Base-by-base conservation (phyloP, 1,284 basidiomycete species). In the Singerocomus rubriflavus region DNA sequence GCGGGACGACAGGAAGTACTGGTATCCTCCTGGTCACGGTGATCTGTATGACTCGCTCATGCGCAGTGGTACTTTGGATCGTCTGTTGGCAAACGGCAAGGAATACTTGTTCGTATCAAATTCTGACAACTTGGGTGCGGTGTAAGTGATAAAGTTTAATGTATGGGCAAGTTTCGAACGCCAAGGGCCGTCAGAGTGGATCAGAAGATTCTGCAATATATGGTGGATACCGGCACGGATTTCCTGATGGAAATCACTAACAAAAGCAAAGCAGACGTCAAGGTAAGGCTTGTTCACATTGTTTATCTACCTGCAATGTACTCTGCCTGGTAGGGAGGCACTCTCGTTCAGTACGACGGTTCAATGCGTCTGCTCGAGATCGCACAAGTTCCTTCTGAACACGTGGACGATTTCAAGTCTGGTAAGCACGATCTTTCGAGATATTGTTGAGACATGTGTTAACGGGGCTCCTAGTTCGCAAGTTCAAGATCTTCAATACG, bases 91-190 rank as follows among this genome's bases (percentile, higher is more conserved):
- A 11, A 91, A 93, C 58, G 96, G 96, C 71, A 98, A 98, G 74
- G 93, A 98, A 74, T 98, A 98, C 75, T 84, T 98, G 61, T 99
- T 99, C 69, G 91, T 97, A 54, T 98, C 94, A 68, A 98, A 98
- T 80, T 95, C 95, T 47, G 96, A 98, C 75, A 98, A 98, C 75
- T 74, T 98, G 67, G 95, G 97, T 68, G 97, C 95, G 56, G 90
- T 96, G 80, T 95, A 84, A 60, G 89, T 84, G 16, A 96, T 80
- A 93, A 94, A 72, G 92, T 71, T 32, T 40, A n/a, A 25, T 12
- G 51, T 43, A 30, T 31, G 52, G 50, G 25, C 38, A 14, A 69
- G 61, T 54, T 17, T 61, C 53, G 49, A 46, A 48, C 31, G 26
- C 34, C 16, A 25, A 44, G 40, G 13, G 8, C 37, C 30, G 40